These are phyloP conservation scores for Anethum foeniculum DNA, from an alignment of 140 eudicot genomes.

Conservation along the genomic window DNA sequence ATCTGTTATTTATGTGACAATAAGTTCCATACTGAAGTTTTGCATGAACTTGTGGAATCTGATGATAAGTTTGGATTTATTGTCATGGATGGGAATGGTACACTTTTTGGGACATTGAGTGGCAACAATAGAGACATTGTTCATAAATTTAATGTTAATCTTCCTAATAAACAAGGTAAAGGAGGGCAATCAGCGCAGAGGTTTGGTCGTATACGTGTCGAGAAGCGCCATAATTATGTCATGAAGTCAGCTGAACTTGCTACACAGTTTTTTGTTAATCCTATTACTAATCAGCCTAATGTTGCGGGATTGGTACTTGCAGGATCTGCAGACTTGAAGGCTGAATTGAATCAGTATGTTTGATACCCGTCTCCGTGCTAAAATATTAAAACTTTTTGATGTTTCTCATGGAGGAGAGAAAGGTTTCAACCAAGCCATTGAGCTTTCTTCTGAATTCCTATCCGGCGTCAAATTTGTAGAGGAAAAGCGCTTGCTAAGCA, in stretches of 20 bases:
- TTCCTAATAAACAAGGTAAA: constrained; percentile 30
- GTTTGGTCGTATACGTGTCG: constrained; percentile 25
- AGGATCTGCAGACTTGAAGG: neutral
- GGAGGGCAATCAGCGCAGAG: constrained; percentile 30
- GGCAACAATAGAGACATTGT: constrained; percentile 20
- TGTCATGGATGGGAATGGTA: constrained; percentile 27
- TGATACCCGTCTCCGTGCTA: neutral
- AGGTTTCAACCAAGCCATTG: neutral
- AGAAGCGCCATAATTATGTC: constrained; percentile 28
- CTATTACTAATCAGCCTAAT: constrained; percentile 29
- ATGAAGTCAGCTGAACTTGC: constrained; percentile 31
- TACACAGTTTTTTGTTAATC: constrained; percentile 21
- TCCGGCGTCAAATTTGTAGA: neutral
- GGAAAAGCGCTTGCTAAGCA: neutral
- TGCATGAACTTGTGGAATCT: constrained; percentile 25
- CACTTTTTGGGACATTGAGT: constrained; percentile 30
- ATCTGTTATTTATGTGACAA: constrained; percentile 25
- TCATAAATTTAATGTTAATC: constrained; percentile 27
- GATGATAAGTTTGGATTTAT: constrained; percentile 29
- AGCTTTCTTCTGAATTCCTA: neutral
- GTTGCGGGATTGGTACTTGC: constrained; percentile 26
- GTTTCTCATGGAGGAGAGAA: neutral
- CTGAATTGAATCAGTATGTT: neutral
- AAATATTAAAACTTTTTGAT: neutral
- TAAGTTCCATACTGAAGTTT: constrained; percentile 28